Evolutionary conservation across 306 rosid genomes (phyloP), one percentile per base, ranked within the genome.

Genomic region (Prunus dulcis): DNA sequence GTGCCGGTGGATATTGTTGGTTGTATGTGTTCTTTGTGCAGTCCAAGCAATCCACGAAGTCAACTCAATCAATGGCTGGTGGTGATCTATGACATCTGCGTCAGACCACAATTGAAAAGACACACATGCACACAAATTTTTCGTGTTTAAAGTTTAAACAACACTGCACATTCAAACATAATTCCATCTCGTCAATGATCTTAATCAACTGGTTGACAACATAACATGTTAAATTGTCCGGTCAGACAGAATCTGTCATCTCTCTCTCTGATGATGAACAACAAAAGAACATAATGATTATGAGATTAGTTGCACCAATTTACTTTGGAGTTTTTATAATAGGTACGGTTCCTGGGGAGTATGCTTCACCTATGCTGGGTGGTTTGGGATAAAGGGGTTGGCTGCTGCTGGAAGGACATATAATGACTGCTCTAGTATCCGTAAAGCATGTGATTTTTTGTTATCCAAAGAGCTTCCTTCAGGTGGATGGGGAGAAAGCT

Each of bases 301-400:
- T 56, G 62, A 58, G 14, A 11, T 46, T 53, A 71, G 77, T 47
- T 28, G 19, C 56, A 50, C 19, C 4, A 23, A 17, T 47, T 62
- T 19, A 64, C 65, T 18, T 38, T 19, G 55, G 52, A 73, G 11
- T 30, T 52, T 38, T 72, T 52, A 20, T 81, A 17, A 30, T 72
- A 82, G 86, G 86, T 82, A 78, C 12, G 86, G 86, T 69, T 82
- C 80, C 3, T 82, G 86, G 86, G 86, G 86, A 46, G 74, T 82
- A 45, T 82, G 86, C 80, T 82, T 78, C 74, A 74, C 86, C 51
- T 82, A 82, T 82, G 86, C 80, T 69, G 83, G 86, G 45, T 82
- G 86, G 86, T 82, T 82, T 55, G 86, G 86, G 41, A 78, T 82
- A 68, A 78, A 30, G 60, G 86, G 86, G 50, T 67, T 82, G 74